Percentiles rank a stretch among this genome's conserved stretches.
These are phyloP conservation scores for Lippia alba DNA, from an alignment of 305 asterid species.

Conservation along the genomic window DNA sequence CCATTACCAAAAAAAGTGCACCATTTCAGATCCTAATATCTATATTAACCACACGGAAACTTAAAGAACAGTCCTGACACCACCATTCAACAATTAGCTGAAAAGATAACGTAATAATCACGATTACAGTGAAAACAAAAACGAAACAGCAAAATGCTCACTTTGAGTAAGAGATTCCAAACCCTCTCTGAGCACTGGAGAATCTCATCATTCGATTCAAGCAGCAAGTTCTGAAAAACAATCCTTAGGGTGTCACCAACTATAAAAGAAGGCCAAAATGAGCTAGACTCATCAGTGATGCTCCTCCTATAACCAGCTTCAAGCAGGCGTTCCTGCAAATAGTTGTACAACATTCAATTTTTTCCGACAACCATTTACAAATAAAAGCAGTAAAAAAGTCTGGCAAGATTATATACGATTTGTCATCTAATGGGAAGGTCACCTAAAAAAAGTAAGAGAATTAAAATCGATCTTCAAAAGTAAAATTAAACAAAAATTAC, in stretches of 20 bases:
- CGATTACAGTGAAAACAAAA: slow-evolving; percentile 5
- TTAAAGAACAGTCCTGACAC: background rate
- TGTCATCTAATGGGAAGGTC: background rate
- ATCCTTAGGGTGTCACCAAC: slow-evolving; percentile 96
- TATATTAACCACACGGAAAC: background rate
- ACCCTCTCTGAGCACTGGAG: slow-evolving; percentile 90
- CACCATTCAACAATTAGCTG: slow-evolving; percentile 11
- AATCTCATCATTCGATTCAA: slow-evolving; percentile 92
- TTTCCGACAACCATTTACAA: background rate
- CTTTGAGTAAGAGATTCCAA: slow-evolving; percentile 90
- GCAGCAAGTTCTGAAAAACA: slow-evolving; percentile 95
- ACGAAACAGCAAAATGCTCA: slow-evolving; percentile 41
- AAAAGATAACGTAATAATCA: slow-evolving; percentile 16
- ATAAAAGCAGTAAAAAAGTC: slow-evolving; percentile 13
- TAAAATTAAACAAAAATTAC: slow-evolving; percentile 11
- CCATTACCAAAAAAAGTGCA: background rate
- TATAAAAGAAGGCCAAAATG: slow-evolving; percentile 96
- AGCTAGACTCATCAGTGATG: slow-evolving; percentile 61
- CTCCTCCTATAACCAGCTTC: slow-evolving; percentile 88
- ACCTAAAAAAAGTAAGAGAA: slow-evolving; percentile 16
- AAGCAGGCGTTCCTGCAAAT: slow-evolving; percentile 93
- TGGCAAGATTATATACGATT: no score
- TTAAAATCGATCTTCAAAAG: slow-evolving; percentile 6
- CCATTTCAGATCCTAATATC: slow-evolving; percentile 10
- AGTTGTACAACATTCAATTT: slow-evolving; percentile 35